Percentiles rank a stretch among this genome's conserved stretches.
These are phyloP conservation scores for Coniochaeta prunicola DNA, from an alignment of 2,329 filamentous ascomycete genomes.

Conservation along the genomic window DNA sequence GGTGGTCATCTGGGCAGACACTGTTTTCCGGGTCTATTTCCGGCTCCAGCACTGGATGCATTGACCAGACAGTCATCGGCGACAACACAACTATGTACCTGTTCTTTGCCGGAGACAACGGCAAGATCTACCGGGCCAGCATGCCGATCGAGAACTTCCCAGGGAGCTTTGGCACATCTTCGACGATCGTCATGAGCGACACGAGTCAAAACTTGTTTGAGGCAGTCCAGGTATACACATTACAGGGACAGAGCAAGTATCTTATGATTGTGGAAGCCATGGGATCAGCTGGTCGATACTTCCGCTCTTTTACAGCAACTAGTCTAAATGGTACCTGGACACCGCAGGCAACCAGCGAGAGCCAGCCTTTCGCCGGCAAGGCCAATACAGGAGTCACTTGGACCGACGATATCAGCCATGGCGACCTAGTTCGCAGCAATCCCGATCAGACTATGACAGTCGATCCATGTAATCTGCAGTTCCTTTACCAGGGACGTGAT, in stretches of 20 bases:
- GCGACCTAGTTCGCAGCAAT: slow-evolving; percentile 50
- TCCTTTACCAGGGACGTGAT: slow-evolving; percentile 54
- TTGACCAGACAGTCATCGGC: slow-evolving; percentile 59
- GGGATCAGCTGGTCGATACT: slow-evolving; percentile 51
- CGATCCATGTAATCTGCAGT: slow-evolving; percentile 56
- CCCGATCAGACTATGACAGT: slow-evolving; percentile 56
- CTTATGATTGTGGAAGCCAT: slow-evolving; percentile 61
- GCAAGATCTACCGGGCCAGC: slow-evolving; percentile 55
- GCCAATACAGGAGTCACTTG: slow-evolving; percentile 57
- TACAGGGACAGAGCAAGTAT: slow-evolving; percentile 44
- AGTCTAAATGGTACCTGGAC: slow-evolving; percentile 52
- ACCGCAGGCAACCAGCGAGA: slow-evolving; percentile 45
- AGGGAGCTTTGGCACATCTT: slow-evolving; percentile 45
- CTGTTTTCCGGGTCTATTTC: slow-evolving; percentile 50
- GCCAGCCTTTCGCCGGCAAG: slow-evolving; percentile 58
- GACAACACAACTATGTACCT: slow-evolving; percentile 57
- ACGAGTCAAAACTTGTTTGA: slow-evolving; percentile 53
- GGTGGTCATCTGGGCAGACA: slow-evolving; percentile 45
- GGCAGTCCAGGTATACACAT: slow-evolving; percentile 58
- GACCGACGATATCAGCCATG: slow-evolving; percentile 62
- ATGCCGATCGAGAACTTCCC: slow-evolving; percentile 60
- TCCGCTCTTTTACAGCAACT: slow-evolving; percentile 58
- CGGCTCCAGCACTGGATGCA: slow-evolving; percentile 42
- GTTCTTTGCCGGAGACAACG: slow-evolving; percentile 62
- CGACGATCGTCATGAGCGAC: slow-evolving; percentile 44